Percentiles rank a stretch among this genome's conserved stretches.
phyloP scores from a whole-genome alignment of 371 early-diverging fungal genomes.

The Rhizomucor pusillus region DNA sequence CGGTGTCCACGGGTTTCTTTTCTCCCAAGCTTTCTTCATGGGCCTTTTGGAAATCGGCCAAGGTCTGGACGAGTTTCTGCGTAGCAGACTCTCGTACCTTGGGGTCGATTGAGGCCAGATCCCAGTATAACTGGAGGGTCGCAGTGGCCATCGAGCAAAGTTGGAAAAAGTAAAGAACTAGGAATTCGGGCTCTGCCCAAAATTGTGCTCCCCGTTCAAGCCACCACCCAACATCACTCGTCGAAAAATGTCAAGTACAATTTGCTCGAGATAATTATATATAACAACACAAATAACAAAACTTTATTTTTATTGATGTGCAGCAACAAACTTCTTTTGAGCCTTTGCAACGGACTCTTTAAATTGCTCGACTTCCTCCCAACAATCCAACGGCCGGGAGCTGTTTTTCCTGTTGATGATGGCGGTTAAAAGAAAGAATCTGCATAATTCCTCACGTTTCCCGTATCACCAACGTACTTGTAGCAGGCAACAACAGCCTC shows the following conservation, averaged over 20 bases:
- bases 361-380: slow-evolving; percentile 66
- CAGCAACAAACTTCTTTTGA: slow-evolving; percentile 51
- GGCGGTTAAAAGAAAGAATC: background rate
- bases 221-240: too few relatives aligned
- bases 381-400: slow-evolving; percentile 62
- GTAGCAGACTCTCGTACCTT: slow-evolving; percentile 53
- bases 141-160: slow-evolving; percentile 25
- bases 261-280: too few relatives aligned
- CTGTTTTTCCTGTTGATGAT: slow-evolving; percentile 40
- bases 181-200: background rate
- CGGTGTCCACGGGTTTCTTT: slow-evolving; percentile 41
- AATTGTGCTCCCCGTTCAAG: too few relatives aligned
- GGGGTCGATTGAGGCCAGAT: slow-evolving; percentile 66
- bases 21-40: slow-evolving; percentile 32
- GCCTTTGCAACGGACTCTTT: slow-evolving; percentile 54
- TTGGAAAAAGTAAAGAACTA: background rate
- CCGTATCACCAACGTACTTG: slow-evolving; percentile 25
- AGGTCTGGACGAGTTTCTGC: slow-evolving; percentile 38
- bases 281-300: background rate
- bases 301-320: slow-evolving; percentile 31
- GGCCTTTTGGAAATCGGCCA: slow-evolving; percentile 47
- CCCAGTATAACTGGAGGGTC: slow-evolving; percentile 66
- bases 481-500: slow-evolving; percentile 49
- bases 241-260: too few relatives aligned
- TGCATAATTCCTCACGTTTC: background rate